Percentiles rank a stretch among this genome's conserved stretches.
phyloP scores from a whole-genome alignment of 306 rosid species.

The Vicia faba region DNA sequence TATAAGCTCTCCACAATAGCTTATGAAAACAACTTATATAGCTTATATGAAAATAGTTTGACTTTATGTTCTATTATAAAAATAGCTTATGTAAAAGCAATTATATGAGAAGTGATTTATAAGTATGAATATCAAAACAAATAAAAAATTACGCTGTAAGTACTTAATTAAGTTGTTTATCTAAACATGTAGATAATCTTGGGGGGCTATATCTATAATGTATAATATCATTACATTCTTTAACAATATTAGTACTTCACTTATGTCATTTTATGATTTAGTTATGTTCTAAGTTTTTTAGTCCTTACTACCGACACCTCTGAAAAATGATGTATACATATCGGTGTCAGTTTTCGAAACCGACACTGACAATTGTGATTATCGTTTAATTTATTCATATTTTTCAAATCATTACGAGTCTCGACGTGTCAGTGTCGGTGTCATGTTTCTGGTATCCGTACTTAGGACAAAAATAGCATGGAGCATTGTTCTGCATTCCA shows the following conservation, averaged over 20 bases:
- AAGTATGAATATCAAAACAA: too few species aligned
- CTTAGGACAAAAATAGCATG: too few species aligned
- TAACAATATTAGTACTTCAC: not conserved
- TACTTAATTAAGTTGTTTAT: not conserved
- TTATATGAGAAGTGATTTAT: not conserved
- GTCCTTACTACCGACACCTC: not conserved
- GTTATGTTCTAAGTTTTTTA: not conserved
- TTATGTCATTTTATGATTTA: slow-evolving; percentile 2
- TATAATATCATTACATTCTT: slow-evolving; percentile 1
- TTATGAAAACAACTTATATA: not conserved
- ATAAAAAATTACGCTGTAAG: too few species aligned
- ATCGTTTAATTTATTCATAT: too few species aligned
- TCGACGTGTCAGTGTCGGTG: too few species aligned
- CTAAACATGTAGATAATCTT: not conserved
- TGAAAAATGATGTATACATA: too few species aligned
- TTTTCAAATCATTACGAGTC: too few species aligned
- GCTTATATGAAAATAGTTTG: not conserved
- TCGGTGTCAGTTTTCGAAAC: too few species aligned
- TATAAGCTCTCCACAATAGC: not conserved
- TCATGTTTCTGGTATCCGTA: too few species aligned
- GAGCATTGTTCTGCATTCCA: too few species aligned
- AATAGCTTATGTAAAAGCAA: not conserved
- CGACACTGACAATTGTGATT: too few species aligned
- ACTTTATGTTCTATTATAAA: not conserved
- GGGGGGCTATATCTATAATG: not conserved